Evolutionary conservation across 164 flowering plant species (phyloP).

Genomic region (Malania oleifera): DNA sequence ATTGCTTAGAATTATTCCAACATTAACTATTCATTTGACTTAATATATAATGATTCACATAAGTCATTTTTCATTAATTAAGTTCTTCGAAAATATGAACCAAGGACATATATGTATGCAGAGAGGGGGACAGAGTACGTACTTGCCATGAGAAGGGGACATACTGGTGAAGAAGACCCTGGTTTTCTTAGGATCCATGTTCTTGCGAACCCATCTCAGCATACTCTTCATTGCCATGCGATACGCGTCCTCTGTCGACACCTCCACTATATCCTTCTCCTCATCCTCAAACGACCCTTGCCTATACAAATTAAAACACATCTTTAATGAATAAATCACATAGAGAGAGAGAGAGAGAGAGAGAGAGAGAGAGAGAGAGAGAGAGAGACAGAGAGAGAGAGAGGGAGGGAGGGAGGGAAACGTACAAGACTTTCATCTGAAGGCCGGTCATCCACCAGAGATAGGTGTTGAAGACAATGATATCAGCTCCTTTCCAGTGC

Average conservation of each 20-base stretch:
- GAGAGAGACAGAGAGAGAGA: too few relatives aligned
- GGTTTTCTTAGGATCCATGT: constrained; percentile 50
- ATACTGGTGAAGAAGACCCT: constrained; percentile 72
- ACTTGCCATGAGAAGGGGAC: constrained; percentile 69
- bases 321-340: too few relatives aligned
- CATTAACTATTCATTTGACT: too few relatives aligned
- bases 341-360: too few relatives aligned
- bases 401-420: background rate
- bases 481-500: constrained; percentile 62
- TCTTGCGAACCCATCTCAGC: constrained; percentile 66
- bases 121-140: constrained; percentile 10
- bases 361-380: too few relatives aligned
- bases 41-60: too few relatives aligned
- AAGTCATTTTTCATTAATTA: too few relatives aligned
- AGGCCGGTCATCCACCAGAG: constrained; percentile 80
- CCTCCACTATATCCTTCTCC: constrained; percentile 36
- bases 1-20: too few relatives aligned
- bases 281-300: constrained; percentile 58
- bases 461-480: constrained; percentile 64
- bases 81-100: background rate
- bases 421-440: constrained; percentile 50
- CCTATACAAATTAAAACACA: constrained; percentile 22
- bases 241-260: constrained; percentile 57
- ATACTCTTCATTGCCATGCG: constrained; percentile 63
- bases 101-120: background rate